These are phyloP conservation scores for Phaeoacremonium minimum DNA, from an alignment of 2,329 filamentous ascomycete species.

Conservation along the genomic window DNA sequence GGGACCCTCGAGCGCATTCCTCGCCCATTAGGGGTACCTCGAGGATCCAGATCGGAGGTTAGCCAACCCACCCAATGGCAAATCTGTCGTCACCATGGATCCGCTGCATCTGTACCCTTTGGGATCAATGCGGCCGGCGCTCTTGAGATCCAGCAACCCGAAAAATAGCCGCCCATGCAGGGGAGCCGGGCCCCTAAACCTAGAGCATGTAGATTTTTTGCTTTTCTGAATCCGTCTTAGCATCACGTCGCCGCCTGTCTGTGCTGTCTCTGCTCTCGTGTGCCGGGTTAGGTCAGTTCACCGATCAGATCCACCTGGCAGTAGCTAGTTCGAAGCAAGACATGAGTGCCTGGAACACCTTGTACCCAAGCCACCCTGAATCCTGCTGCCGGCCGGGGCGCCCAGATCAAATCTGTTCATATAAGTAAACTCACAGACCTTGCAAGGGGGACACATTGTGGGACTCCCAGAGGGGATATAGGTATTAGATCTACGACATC, in stretches of 20 bases:
- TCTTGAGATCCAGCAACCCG: too few relatives aligned
- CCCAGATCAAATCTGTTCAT: too few relatives aligned
- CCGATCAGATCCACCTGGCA: background rate
- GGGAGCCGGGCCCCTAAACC: too few relatives aligned
- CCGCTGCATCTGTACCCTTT: too few relatives aligned
- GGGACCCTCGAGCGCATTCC: slow-evolving; percentile 1
- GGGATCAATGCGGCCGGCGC: too few relatives aligned
- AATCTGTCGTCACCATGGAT: background rate
- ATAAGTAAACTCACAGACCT: background rate
- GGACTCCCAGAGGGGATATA: background rate
- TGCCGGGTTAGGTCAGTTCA: too few relatives aligned
- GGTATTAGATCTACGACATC: background rate
- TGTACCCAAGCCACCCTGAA: background rate
- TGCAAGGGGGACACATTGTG: background rate
- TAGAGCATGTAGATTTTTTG: too few relatives aligned
- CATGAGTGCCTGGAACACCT: background rate
- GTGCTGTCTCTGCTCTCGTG: too few relatives aligned
- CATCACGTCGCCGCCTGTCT: too few relatives aligned
- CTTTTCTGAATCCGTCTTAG: slow-evolving; percentile 7
- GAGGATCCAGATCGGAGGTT: background rate
- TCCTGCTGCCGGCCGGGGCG: background rate
- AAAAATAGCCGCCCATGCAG: too few relatives aligned
- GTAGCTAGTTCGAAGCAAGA: background rate
- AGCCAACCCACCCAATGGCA: too few relatives aligned
- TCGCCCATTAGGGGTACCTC: background rate